Percentiles rank a stretch among this genome's conserved stretches.
Evolutionary conservation across 2,329 filamentous ascomycete genomes (phyloP).

Genomic region (Colletotrichum lupini): DNA sequence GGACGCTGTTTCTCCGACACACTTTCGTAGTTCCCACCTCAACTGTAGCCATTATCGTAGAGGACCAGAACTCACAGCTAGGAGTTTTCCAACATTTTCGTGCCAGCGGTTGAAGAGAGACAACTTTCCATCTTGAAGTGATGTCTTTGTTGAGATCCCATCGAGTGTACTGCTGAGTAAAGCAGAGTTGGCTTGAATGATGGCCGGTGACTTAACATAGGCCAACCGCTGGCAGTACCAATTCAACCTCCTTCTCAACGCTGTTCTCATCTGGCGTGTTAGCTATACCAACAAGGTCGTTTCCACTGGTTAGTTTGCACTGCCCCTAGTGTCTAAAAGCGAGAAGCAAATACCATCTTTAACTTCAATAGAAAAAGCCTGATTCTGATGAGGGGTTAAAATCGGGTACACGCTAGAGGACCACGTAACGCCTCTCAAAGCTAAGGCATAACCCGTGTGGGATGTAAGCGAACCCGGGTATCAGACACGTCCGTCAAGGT

Average conservation of each 20-base stretch:
- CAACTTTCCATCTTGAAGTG: background rate
- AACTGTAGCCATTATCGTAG: background rate
- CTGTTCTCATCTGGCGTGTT: background rate
- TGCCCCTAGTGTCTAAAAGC: background rate
- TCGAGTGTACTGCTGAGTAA: background rate
- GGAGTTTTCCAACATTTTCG: background rate
- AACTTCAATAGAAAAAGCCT: background rate
- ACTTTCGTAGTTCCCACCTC: background rate
- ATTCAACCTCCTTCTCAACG: background rate
- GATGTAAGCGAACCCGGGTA: background rate
- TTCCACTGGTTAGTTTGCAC: background rate
- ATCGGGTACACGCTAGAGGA: background rate
- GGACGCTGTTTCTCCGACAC: background rate
- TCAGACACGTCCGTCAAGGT: background rate
- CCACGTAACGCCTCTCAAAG: background rate
- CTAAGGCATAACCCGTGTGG: background rate
- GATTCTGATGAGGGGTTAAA: background rate
- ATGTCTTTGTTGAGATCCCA: background rate
- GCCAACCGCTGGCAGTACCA: background rate
- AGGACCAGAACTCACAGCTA: no score
- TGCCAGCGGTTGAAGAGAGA: background rate
- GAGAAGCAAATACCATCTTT: background rate
- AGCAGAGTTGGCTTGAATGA: background rate
- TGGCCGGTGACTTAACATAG: background rate
- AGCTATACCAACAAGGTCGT: background rate